Evolutionary conservation across 2,329 filamentous ascomycete species (phyloP).

Genomic region (Stachybotrys echinatus): DNA sequence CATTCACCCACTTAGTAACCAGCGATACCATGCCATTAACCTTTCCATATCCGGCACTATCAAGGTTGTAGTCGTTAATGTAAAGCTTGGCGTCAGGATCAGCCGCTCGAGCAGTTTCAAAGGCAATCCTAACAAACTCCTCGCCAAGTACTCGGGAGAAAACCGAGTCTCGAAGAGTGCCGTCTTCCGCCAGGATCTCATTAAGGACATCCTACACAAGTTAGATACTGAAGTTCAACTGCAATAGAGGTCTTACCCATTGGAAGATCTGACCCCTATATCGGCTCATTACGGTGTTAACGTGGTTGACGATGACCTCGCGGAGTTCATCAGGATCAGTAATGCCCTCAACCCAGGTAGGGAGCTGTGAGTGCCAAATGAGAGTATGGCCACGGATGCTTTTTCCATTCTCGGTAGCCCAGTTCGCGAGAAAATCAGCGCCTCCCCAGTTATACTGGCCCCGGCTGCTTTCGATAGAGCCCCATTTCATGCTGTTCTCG

Average conservation of each 20-base stretch:
- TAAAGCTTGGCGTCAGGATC: constrained; percentile 64
- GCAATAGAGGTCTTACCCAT: constrained; percentile 30
- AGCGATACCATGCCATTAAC: constrained; percentile 45
- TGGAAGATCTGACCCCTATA: constrained; percentile 58
- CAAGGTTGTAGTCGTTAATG: constrained; percentile 69
- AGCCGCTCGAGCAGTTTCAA: constrained; percentile 59
- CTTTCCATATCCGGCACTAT: constrained; percentile 54
- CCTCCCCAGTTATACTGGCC: constrained; percentile 48
- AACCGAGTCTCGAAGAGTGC: constrained; percentile 50
- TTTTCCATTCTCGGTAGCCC: constrained; percentile 49
- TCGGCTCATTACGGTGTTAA: constrained; percentile 47
- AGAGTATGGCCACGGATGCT: constrained; percentile 60
- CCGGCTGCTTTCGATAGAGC: constrained; percentile 39
- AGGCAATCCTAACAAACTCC: constrained; percentile 63
- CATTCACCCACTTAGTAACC: constrained; percentile 57
- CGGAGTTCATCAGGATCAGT: constrained; percentile 47
- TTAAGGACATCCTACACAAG: constrained; percentile 43
- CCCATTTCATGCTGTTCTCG: constrained; percentile 68
- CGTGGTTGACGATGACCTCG: constrained; percentile 52
- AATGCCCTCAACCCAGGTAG: constrained; percentile 53
- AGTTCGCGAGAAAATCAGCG: constrained; percentile 55
- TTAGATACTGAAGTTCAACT: neutral
- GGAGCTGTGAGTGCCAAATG: constrained; percentile 57
- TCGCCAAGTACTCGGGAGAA: constrained; percentile 65
- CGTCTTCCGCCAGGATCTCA: constrained; percentile 49